These are phyloP conservation scores for Polytrichum formosum DNA, from an alignment of 225 moss, liverwort and hornwort species.

Conservation along the genomic window DNA sequence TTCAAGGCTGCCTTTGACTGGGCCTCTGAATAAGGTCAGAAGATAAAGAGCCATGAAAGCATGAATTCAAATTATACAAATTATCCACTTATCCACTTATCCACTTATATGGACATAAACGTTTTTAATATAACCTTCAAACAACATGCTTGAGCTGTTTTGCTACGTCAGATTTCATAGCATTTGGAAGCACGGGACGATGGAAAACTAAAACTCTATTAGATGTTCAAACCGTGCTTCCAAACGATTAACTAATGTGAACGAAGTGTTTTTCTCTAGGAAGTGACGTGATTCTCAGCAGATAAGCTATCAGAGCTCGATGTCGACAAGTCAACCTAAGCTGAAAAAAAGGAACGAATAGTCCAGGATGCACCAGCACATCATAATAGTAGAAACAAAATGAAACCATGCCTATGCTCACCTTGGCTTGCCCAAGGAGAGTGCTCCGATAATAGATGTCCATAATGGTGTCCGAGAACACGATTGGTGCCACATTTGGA, in stretches of 20 bases:
- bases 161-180: too few species aligned
- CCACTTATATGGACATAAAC: too few species aligned
- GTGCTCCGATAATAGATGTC: conserved; percentile 78
- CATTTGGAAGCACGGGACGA: too few species aligned
- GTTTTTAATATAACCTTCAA: too few species aligned
- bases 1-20: too few species aligned
- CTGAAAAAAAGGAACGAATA: neutral
- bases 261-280: neutral
- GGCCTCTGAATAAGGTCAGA: too few species aligned
- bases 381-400: neutral
- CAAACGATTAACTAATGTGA: neutral
- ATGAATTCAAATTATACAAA: too few species aligned
- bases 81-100: too few species aligned
- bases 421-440: conserved; percentile 92
- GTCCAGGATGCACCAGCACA: neutral
- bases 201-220: neutral
- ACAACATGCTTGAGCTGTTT: too few species aligned
- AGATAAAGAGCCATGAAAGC: too few species aligned
- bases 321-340: neutral
- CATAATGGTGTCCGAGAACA: conserved; percentile 87
- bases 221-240: neutral
- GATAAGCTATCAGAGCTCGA: too few species aligned
- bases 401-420: conserved; percentile 17
- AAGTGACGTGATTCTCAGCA: too few species aligned
- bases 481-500: conserved; percentile 79